Evolutionary conservation across 192 early-diverging fungal species (phyloP), one percentile per base, ranked within the genome.

Genomic region (Linnemannia elongata): DNA sequence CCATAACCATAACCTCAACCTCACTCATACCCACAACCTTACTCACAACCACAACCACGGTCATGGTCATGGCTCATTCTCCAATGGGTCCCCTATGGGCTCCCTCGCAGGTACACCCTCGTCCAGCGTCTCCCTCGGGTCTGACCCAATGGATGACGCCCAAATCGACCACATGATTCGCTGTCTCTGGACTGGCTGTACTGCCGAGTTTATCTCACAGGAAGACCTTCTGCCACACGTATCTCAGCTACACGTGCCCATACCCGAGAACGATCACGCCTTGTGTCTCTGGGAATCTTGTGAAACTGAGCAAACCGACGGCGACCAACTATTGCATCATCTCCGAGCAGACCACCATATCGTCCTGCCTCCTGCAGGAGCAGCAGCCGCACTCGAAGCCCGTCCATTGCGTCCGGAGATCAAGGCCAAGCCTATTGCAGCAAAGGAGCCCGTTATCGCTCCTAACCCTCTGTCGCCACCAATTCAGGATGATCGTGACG

Each of bases 221-320:
- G 92, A 91, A 66, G 91, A 93, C 30, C 52, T 93, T 3, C 82
- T 91, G 38, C 90, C 90, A 4, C 92, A 93, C 73, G 78, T 93
- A n/a, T 91, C 86, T 30, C 89, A 91, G 52, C 70, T 83, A 4
- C 92, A 93, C 77, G 69, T 90, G 20, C 78, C 81, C 30, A 66
- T 82, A 24, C 75, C 78, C 27, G 85, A 76, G 3, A 87, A 81
- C 45, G 80, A 88, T 49, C 82, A 79, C 38, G 63, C 83, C 35
- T 76, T 89, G 33, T 95, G 94, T 83, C 89, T 89, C 3, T 95
- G 94, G 94, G 93, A 88, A 63, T 84, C 92, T 18, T 95, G 94
- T 83, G 81, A 80, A 7, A 90, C 89, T 13, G 88, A 90, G 41
- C 88, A 89, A 66, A 82, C 74, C 42, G 94, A 89, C 42, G 82